Percentiles rank a stretch among this genome's conserved stretches.
Conservation (phyloP, 495 filamentous ascomycete genomes). For the Pseudomonodictys pantanalensis region DNA sequence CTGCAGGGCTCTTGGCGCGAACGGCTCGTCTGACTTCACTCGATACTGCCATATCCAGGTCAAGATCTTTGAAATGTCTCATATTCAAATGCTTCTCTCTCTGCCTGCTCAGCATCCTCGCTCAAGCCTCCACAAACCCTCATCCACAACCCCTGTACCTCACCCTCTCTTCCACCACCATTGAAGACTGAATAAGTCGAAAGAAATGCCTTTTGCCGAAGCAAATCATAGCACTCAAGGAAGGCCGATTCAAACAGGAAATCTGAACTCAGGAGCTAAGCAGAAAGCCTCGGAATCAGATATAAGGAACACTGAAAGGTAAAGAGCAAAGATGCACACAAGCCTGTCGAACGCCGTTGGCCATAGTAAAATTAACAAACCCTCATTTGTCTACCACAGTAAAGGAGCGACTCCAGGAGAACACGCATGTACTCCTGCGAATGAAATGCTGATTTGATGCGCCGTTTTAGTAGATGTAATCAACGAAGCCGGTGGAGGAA, state of each 20-base stretch:
- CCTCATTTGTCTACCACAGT: neutral
- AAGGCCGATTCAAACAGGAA: no score
- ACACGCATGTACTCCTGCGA: conserved; percentile 8
- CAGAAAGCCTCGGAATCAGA: no score
- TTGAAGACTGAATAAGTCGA: neutral
- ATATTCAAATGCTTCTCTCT: neutral
- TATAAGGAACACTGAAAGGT: no score
- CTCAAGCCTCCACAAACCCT: neutral
- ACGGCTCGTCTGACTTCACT: neutral
- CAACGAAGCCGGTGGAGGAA: neutral
- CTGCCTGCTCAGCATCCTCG: neutral
- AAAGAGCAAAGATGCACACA: neutral
- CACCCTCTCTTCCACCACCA: neutral
- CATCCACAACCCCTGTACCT: neutral
- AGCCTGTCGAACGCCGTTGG: neutral
- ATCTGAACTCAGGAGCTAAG: no score
- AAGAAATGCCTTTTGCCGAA: no score
- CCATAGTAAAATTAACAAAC: neutral
- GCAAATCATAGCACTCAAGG: no score
- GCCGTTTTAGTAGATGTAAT: neutral
- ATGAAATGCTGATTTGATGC: neutral
- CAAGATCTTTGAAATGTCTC: neutral
- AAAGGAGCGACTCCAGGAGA: conserved; percentile 21
- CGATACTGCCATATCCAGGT: neutral
- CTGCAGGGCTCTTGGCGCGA: no score